phyloP scores from a whole-genome alignment of 257 asterid genomes.

The Solanum piurae region DNA sequence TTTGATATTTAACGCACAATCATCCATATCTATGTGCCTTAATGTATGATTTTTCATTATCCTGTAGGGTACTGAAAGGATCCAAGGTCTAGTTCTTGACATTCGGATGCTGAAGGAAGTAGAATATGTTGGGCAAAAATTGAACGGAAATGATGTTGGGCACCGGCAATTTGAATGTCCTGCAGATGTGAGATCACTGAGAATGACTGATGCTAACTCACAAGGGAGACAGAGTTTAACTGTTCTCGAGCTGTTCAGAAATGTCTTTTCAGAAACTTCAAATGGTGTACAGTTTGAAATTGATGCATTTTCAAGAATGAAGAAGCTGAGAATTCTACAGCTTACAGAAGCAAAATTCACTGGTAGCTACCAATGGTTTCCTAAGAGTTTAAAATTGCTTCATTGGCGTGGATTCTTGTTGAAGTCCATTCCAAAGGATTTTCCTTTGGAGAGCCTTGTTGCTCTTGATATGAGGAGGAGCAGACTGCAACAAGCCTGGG shows the following conservation, averaged over 20 bases:
- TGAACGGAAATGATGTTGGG: not conserved
- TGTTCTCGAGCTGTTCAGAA: not conserved
- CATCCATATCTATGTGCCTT: not conserved
- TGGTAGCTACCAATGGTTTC: not conserved
- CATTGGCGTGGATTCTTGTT: not conserved
- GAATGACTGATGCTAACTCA: not conserved
- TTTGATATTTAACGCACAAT: not conserved
- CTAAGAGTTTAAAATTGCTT: not conserved
- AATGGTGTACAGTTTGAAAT: not conserved
- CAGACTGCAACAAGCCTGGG: not conserved
- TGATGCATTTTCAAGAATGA: not conserved
- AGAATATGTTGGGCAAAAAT: not conserved
- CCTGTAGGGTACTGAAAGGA: not conserved
- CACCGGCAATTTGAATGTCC: not conserved
- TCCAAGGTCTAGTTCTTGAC: not conserved
- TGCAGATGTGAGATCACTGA: not conserved
- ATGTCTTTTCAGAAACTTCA: not conserved
- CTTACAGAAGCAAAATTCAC: not conserved
- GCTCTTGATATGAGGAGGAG: conserved; percentile 1
- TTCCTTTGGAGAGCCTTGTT: conserved; percentile 1
- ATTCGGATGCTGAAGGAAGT: not conserved
- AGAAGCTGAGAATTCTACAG: not conserved
- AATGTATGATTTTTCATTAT: not conserved
- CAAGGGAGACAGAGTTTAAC: not conserved
- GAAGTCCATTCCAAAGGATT: not conserved